Conservation (phyloP, 805 yeast genomes). For the Candida palmyrensis region DNA sequence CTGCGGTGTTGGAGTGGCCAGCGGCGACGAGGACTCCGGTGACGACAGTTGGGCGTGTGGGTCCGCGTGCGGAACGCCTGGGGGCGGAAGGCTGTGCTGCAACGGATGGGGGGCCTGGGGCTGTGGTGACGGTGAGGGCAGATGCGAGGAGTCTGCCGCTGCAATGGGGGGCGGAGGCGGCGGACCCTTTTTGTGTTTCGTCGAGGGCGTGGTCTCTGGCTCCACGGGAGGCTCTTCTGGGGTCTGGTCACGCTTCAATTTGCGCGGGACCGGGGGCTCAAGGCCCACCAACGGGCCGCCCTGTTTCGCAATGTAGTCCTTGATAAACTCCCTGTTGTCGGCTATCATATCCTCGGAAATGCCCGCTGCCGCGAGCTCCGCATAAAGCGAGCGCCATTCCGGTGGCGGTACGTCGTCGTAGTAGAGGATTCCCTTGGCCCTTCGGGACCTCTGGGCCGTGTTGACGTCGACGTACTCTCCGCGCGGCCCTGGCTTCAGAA, state of each 20-base stretch:
- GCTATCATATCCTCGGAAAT: slow-evolving; percentile 87
- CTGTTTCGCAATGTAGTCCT: slow-evolving; percentile 65
- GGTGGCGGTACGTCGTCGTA: slow-evolving; percentile 79
- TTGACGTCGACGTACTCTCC: slow-evolving; percentile 50
- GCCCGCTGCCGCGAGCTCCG: slow-evolving; percentile 71
- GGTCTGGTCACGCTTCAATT: slow-evolving; percentile 24
- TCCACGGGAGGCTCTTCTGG: slow-evolving; percentile 13
- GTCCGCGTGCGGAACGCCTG: slow-evolving; percentile 6
- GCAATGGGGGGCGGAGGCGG: slow-evolving; percentile 38
- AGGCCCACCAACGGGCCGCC: slow-evolving; percentile 79
- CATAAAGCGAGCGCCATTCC: slow-evolving; percentile 75
- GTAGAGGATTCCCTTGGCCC: slow-evolving; percentile 56
- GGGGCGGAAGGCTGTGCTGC: slow-evolving; percentile 10
- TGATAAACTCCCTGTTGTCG: slow-evolving; percentile 76
- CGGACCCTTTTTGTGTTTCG: slow-evolving; percentile 25
- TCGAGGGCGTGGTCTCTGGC: background rate
- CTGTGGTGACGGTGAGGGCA: slow-evolving; percentile 4
- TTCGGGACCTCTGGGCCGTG: slow-evolving; percentile 51
- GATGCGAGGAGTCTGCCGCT: slow-evolving; percentile 4
- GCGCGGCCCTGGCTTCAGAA: slow-evolving; percentile 54
- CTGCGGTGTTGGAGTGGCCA: slow-evolving; percentile 8
- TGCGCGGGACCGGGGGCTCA: slow-evolving; percentile 80
- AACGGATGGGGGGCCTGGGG: slow-evolving; percentile 11
- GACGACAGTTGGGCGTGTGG: background rate
- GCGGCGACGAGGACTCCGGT: slow-evolving; percentile 5